phyloP scores from a whole-genome alignment of 2,329 filamentous ascomycete species.

The Fusarium chaquense region DNA sequence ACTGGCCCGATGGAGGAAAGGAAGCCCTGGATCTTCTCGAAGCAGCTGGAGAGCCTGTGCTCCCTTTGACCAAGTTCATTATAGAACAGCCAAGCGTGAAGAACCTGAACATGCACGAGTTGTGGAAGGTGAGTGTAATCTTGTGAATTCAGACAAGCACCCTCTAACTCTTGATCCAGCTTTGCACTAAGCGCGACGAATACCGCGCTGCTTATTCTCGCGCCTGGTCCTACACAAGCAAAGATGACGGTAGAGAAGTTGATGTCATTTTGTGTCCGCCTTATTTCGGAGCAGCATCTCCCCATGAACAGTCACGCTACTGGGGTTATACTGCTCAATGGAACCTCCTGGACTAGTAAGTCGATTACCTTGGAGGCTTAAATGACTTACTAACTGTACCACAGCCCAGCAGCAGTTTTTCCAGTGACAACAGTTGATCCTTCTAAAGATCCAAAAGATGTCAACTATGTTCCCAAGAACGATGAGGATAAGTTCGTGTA shows the following conservation, averaged over 20 bases:
- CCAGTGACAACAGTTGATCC: slow-evolving; percentile 59
- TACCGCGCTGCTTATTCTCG: slow-evolving; percentile 55
- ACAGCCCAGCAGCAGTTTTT: slow-evolving; percentile 66
- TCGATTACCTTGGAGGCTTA: rapidly evolving
- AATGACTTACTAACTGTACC: neutral
- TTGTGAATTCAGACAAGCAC: rapidly evolving
- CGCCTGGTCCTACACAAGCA: slow-evolving; percentile 55
- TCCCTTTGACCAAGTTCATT: slow-evolving; percentile 70
- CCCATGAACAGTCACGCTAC: slow-evolving; percentile 60
- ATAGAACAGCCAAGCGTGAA: slow-evolving; percentile 63
- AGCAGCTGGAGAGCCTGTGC: slow-evolving; percentile 67
- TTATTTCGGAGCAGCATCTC: slow-evolving; percentile 62
- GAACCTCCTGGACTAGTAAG: slow-evolving; percentile 74
- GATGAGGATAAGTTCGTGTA: slow-evolving; percentile 47
- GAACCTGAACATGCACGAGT: slow-evolving; percentile 54
- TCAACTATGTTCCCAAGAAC: slow-evolving; percentile 46
- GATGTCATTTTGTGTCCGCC: slow-evolving; percentile 74
- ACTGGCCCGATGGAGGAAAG: slow-evolving; percentile 71
- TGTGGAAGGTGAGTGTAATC: slow-evolving; percentile 53
- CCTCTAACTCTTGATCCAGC: slow-evolving; percentile 22
- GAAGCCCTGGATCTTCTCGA: slow-evolving; percentile 64
- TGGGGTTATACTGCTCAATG: slow-evolving; percentile 76
- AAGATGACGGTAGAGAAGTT: slow-evolving; percentile 51
- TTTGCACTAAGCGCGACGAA: slow-evolving; percentile 54
- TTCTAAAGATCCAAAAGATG: slow-evolving; percentile 43